A percentile compares a stretch with the other conserved stretches of the same genome.
phyloP scores from a whole-genome alignment of 2,329 filamentous ascomycete genomes.

The Xenoacremonium recifei region DNA sequence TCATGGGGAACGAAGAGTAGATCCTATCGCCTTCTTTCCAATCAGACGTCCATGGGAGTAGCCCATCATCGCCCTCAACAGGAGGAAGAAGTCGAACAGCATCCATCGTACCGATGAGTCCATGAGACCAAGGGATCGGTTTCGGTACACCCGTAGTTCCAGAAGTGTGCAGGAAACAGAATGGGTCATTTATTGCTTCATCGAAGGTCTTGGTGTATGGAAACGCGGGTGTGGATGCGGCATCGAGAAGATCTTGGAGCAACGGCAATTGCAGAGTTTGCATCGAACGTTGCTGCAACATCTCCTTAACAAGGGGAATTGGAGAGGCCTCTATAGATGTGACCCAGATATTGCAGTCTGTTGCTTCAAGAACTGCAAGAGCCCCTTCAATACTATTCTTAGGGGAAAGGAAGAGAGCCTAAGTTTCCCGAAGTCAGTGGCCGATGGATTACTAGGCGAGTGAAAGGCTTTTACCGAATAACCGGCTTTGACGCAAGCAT shows the following conservation, averaged over 20 bases:
- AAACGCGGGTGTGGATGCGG: slow-evolving; percentile 16
- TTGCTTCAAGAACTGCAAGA: slow-evolving; percentile 29
- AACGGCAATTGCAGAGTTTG: slow-evolving; percentile 26
- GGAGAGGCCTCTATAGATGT: slow-evolving; percentile 16
- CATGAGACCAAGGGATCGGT: slow-evolving; percentile 36
- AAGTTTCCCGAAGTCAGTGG: background rate
- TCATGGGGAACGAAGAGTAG: slow-evolving; percentile 38
- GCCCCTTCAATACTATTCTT: slow-evolving; percentile 33
- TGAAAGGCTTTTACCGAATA: slow-evolving; percentile 24
- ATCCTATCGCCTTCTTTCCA: slow-evolving; percentile 29
- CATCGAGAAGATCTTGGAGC: slow-evolving; percentile 27
- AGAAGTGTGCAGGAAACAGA: slow-evolving; percentile 40
- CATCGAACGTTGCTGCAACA: slow-evolving; percentile 24
- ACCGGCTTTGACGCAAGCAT: slow-evolving; percentile 32
- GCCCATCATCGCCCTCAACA: slow-evolving; percentile 25
- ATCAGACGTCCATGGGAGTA: slow-evolving; percentile 27
- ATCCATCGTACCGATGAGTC: slow-evolving; percentile 33
- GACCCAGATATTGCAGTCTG: slow-evolving; percentile 31
- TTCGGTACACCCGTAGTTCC: slow-evolving; percentile 43
- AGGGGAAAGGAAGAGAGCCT: slow-evolving; percentile 34
- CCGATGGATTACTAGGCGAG: no score
- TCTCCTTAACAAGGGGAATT: slow-evolving; percentile 18
- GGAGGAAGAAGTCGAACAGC: slow-evolving; percentile 33
- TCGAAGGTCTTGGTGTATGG: slow-evolving; percentile 32
- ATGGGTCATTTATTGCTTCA: slow-evolving; percentile 31